phyloP scores from a whole-genome alignment of 2,329 filamentous ascomycete species.

The Pseudopyricularia javanii region DNA sequence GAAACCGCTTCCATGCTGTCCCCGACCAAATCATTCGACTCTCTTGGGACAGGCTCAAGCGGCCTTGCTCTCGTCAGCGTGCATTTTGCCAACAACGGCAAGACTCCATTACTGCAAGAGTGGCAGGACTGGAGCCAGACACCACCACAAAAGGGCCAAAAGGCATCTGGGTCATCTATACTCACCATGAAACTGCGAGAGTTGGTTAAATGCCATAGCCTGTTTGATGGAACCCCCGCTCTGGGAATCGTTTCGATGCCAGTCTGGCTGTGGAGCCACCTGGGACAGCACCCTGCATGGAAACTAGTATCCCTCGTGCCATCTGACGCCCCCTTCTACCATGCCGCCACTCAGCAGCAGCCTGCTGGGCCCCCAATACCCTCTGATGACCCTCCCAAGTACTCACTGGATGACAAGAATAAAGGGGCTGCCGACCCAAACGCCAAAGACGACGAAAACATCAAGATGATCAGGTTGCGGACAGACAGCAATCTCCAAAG shows the following conservation, averaged over 20 bases:
- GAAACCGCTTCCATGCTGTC: not conserved
- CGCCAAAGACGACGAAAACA: not conserved
- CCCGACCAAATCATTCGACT: not conserved
- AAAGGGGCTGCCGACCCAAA: not conserved
- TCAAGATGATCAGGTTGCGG: not conserved
- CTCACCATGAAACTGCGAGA: not conserved
- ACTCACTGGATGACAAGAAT: not conserved
- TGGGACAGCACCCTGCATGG: conserved; percentile 1
- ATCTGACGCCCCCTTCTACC: not conserved
- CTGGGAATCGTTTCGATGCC: conserved; percentile 1
- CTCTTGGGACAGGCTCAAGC: not conserved
- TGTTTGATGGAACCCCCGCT: not conserved
- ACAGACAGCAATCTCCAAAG: not conserved
- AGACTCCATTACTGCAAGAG: not conserved
- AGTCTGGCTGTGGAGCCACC: not conserved
- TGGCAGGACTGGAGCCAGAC: not conserved
- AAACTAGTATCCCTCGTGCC: not conserved
- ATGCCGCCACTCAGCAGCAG: not conserved
- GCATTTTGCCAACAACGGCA: not conserved
- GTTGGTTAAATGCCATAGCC: conserved; percentile 1
- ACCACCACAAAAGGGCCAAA: not conserved
- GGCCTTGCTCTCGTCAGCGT: not conserved
- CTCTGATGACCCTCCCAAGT: not conserved
- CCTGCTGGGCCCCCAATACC: not conserved
- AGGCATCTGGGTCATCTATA: not conserved